These are phyloP conservation scores for Fusarium burgessii DNA, from an alignment of 2,329 filamentous ascomycete species.

Conservation along the genomic window DNA sequence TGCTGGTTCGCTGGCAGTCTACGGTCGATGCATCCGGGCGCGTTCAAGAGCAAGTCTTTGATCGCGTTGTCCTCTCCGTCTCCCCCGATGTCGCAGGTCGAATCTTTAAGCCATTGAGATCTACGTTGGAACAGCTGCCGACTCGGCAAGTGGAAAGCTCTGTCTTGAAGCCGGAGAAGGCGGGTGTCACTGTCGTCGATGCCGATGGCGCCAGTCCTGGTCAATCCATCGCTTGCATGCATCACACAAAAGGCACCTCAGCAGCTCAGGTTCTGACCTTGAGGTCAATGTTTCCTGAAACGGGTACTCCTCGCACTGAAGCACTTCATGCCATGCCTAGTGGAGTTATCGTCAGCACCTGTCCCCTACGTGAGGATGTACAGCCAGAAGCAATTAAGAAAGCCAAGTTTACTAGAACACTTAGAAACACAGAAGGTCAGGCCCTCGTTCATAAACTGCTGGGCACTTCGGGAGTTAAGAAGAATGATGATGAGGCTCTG, in stretches of 20 bases:
- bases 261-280: conserved; percentile 52
- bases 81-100: conserved; percentile 64
- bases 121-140: conserved; percentile 58
- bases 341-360: conserved; percentile 66
- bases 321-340: conserved; percentile 64
- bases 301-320: conserved; percentile 56
- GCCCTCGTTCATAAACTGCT: conserved; percentile 61
- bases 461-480: conserved; percentile 27
- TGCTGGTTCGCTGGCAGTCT: conserved; percentile 53
- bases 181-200: conserved; percentile 12
- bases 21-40: conserved; percentile 14
- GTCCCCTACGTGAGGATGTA: conserved; percentile 55
- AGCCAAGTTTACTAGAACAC: conserved; percentile 63
- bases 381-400: conserved; percentile 57
- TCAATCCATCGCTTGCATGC: conserved; percentile 41
- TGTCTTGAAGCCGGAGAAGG: conserved; percentile 48
- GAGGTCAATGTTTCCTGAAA: conserved; percentile 50
- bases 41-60: conserved; percentile 56
- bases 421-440: conserved; percentile 63
- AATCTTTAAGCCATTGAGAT: conserved; percentile 59
- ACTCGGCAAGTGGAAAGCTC: conserved; percentile 62
- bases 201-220: neutral
- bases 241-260: conserved; percentile 42
- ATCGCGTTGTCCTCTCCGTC: conserved; percentile 66
- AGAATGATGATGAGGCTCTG: conserved; percentile 39